Evolutionary conservation across 1,284 basidiomycete genomes (phyloP).

Genomic region (Rhodotorula sp.): DNA sequence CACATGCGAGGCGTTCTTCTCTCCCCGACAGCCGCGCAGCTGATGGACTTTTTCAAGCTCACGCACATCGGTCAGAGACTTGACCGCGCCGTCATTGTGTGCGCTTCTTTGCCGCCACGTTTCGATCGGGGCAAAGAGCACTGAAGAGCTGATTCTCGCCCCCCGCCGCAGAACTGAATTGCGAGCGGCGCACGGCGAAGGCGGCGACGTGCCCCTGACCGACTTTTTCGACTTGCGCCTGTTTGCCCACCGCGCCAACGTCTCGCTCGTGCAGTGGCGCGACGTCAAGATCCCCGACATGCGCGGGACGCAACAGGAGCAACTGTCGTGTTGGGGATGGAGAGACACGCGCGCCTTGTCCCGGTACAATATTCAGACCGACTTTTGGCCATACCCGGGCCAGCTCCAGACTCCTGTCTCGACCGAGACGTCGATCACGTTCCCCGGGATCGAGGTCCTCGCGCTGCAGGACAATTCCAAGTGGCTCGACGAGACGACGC

Average conservation of each 20-base stretch:
- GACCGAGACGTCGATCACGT: constrained; percentile 36
- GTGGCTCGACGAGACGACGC: constrained; percentile 30
- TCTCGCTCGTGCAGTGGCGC: constrained; percentile 35
- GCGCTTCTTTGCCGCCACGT: background rate
- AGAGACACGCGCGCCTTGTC: constrained; percentile 26
- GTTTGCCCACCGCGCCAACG: constrained; percentile 34
- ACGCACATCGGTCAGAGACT: constrained; percentile 35
- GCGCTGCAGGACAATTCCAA: constrained; percentile 17
- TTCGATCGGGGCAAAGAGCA: accelerated
- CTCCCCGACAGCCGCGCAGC: constrained; percentile 28
- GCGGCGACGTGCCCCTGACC: constrained; percentile 28
- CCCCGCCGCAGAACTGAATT: constrained; percentile 27
- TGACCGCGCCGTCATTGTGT: constrained; percentile 33
- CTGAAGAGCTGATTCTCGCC: background rate
- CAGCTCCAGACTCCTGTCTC: constrained; percentile 31
- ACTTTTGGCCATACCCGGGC: constrained; percentile 36
- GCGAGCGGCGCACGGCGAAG: constrained; percentile 32
- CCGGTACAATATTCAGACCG: constrained; percentile 37
- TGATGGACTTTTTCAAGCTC: constrained; percentile 39
- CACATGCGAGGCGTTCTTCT: background rate
- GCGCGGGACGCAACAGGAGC: constrained; percentile 29
- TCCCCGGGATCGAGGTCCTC: constrained; percentile 39
- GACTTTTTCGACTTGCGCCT: constrained; percentile 35
- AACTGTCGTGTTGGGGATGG: constrained; percentile 38
- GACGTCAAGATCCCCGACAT: constrained; percentile 38